A percentile compares a stretch with the other conserved stretches of the same genome.
These are phyloP conservation scores for Cutaneotrichosporon mucoides DNA, from an alignment of 1,284 basidiomycete genomes.

Conservation along the genomic window DNA sequence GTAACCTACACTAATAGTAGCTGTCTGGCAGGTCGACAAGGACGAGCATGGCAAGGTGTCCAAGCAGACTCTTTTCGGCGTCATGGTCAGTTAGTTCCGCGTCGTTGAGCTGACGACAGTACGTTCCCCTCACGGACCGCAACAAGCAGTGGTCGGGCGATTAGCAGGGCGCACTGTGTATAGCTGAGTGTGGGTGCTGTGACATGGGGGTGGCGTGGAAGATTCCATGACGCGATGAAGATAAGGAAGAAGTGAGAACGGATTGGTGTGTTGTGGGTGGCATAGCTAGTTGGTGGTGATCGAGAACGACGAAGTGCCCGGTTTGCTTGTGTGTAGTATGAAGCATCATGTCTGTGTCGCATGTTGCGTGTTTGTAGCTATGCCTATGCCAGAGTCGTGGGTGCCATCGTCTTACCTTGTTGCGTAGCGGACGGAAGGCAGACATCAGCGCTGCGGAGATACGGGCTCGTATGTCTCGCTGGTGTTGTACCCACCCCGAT, in stretches of 20 bases:
- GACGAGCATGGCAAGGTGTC: slow-evolving; percentile 66
- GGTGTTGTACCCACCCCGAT: no score
- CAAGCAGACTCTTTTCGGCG: slow-evolving; percentile 69
- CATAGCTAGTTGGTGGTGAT: not conserved
- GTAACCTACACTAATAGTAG: slow-evolving; percentile 46
- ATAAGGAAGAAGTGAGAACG: not conserved
- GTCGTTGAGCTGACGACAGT: slow-evolving; percentile 28
- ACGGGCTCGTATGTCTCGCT: no score
- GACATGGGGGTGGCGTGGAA: not conserved
- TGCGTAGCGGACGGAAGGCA: no score
- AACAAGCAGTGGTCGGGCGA: slow-evolving; percentile 36
- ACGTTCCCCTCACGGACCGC: slow-evolving; percentile 52
- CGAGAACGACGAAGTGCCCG: not conserved
- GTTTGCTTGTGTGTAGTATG: no score
- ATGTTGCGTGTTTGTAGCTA: no score
- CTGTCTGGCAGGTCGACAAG: slow-evolving; percentile 76
- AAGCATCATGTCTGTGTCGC: no score
- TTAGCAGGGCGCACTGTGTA: not conserved
- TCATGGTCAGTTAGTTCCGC: slow-evolving; percentile 57
- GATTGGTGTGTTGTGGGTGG: not conserved
- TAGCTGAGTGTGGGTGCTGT: not conserved
- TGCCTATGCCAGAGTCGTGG: no score
- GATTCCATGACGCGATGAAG: not conserved
- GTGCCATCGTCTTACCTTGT: no score
- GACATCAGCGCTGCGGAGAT: no score